phyloP scores from a whole-genome alignment of 768 basidiomycete genomes.

The Dentipellis fragilis region DNA sequence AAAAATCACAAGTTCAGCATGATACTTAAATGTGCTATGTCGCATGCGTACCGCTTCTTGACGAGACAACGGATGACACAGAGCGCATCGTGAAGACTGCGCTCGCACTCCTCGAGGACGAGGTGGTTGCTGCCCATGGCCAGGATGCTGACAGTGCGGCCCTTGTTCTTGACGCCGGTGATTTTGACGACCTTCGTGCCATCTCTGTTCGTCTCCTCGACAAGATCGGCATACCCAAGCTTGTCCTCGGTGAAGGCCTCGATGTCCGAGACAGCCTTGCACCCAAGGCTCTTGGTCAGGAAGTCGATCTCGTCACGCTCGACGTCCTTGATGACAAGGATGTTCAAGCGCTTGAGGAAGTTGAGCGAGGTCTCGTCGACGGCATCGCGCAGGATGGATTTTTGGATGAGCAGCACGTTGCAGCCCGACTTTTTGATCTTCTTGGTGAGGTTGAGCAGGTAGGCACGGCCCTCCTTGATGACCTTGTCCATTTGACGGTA shows the following conservation, averaged over 20 bases:
- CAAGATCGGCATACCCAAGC: slow-evolving; percentile 89
- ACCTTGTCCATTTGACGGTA: slow-evolving; percentile 99
- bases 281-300: slow-evolving; percentile 87
- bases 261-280: slow-evolving; percentile 94
- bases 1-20: slow-evolving; percentile 1
- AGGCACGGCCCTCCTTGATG: slow-evolving; percentile 96
- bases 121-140: slow-evolving; percentile 90
- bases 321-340: slow-evolving; percentile 93
- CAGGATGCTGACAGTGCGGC: slow-evolving; percentile 90
- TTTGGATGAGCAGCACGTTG: slow-evolving; percentile 98
- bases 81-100: slow-evolving; percentile 96
- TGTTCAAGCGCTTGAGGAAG: slow-evolving; percentile 94
- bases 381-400: slow-evolving; percentile 98
- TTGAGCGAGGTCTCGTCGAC: slow-evolving; percentile 96
- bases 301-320: slow-evolving; percentile 99
- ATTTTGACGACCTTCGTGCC: slow-evolving; percentile 91
- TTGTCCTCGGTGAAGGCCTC: slow-evolving; percentile 98
- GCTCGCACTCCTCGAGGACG: slow-evolving; percentile 94
- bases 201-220: slow-evolving; percentile 76
- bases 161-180: slow-evolving; percentile 89
- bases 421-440: slow-evolving; percentile 99
- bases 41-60: slow-evolving; percentile 75
- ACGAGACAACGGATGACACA: slow-evolving; percentile 97
- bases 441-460: slow-evolving; percentile 95
- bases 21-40: not conserved